Conservation (phyloP, 164 flowering plant genomes). For the Aristolochia fimbriata region DNA sequence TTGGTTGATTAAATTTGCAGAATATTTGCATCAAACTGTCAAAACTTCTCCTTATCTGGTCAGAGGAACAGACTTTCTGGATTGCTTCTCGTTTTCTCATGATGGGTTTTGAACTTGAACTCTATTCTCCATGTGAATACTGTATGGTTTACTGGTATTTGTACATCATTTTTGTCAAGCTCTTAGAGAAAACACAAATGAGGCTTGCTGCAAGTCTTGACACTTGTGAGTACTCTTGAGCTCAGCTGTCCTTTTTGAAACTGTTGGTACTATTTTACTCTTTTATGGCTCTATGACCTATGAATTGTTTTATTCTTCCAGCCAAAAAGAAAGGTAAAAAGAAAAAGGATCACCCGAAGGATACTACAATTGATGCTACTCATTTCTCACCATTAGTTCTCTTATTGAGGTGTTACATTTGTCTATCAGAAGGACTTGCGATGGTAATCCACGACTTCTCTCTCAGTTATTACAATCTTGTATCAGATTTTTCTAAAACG, state of each 20-base stretch:
- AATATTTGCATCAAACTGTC: constrained; percentile 36
- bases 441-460: constrained; percentile 35
- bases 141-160: constrained; percentile 99
- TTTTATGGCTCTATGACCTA: not conserved
- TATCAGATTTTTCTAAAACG: not conserved
- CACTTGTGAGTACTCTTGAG: constrained; percentile 34
- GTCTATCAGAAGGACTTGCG: constrained; percentile 80
- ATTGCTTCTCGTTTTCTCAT: constrained; percentile 80
- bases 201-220: constrained; percentile 32
- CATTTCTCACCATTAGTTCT: constrained; percentile 41
- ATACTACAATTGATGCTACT: constrained; percentile 36
- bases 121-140: constrained; percentile 85
- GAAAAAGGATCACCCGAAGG: constrained; percentile 57
- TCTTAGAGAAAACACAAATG: constrained; percentile 69
- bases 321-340: constrained; percentile 77
- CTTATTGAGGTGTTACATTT: constrained; percentile 73
- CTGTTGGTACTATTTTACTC: not conserved
- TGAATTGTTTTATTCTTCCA: constrained; percentile 15
- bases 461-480: not conserved
- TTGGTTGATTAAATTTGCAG: constrained; percentile 32
- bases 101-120: constrained; percentile 90
- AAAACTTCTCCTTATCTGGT: constrained; percentile 68
- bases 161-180: constrained; percentile 61
- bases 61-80: constrained; percentile 96
- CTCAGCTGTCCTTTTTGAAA: not conserved